Percentiles rank a stretch among this genome's conserved stretches.
Evolutionary conservation across 495 filamentous ascomycete genomes (phyloP).

Genomic region (Baudoinia panamericana): DNA sequence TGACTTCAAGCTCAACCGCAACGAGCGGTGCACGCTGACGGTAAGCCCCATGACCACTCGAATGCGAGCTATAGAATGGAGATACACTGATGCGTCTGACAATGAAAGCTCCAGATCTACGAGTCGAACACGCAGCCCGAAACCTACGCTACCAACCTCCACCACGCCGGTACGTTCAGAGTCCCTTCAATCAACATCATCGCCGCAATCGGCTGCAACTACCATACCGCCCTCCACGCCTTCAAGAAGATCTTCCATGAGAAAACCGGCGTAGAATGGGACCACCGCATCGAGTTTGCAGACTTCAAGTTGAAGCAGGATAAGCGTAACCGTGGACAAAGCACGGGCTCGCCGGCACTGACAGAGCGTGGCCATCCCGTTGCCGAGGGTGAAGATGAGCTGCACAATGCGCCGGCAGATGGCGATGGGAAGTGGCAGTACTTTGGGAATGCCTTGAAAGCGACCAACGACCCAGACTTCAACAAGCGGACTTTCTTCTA

Average conservation of each 20-base stretch:
- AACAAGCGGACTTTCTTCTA: conserved; percentile 11
- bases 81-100: no score
- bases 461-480: conserved; percentile 21
- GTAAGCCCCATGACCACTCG: conserved; percentile 22
- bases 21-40: conserved; percentile 31
- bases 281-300: conserved; percentile 24
- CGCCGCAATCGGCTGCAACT: conserved; percentile 16
- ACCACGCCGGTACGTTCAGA: conserved; percentile 16
- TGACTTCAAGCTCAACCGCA: conserved; percentile 29
- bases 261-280: conserved; percentile 25
- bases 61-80: no score
- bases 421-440: no score
- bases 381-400: no score
- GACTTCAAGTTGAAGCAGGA: no score
- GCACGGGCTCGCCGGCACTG: no score
- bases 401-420: no score
- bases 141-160: conserved; percentile 30
- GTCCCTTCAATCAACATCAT: conserved; percentile 20
- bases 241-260: conserved; percentile 25
- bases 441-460: no score
- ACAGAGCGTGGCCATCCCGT: no score
- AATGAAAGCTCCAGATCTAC: conserved; percentile 39
- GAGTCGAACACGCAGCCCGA: conserved; percentile 36
- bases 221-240: conserved; percentile 18
- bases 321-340: no score